Conservation (phyloP, 192 early-diverging fungal species). For the Paraglomus brasilianum region DNA sequence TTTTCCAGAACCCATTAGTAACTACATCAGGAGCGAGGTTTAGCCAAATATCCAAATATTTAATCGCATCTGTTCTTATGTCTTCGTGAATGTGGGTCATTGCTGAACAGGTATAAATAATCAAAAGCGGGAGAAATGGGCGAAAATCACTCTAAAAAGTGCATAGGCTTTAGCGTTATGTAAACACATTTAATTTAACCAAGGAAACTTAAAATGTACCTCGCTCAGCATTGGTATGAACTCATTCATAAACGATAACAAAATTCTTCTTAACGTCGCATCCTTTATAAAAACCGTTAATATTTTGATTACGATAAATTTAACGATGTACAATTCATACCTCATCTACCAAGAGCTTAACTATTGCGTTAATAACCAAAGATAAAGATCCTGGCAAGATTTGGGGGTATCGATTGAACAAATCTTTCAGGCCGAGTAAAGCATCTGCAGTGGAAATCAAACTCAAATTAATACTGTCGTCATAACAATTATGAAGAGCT, state of each 20-base stretch:
- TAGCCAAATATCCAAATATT: slow-evolving; percentile 74
- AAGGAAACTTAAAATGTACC: slow-evolving; percentile 24
- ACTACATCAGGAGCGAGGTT: slow-evolving; percentile 61
- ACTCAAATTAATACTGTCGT: background rate
- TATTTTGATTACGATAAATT: too few relatives aligned
- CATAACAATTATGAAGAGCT: background rate
- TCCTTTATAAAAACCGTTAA: slow-evolving; percentile 41
- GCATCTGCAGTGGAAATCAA: slow-evolving; percentile 42
- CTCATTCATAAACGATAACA: slow-evolving; percentile 38
- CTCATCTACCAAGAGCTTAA: slow-evolving; percentile 53
- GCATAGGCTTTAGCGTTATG: background rate
- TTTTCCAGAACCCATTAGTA: slow-evolving; percentile 63
- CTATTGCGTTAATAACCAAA: slow-evolving; percentile 46
- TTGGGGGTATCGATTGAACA: slow-evolving; percentile 45
- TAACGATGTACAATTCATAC: too few relatives aligned
- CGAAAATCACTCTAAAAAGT: slow-evolving; percentile 53
- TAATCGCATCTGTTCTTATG: slow-evolving; percentile 76
- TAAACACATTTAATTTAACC: background rate
- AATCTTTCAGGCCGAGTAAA: slow-evolving; percentile 46
- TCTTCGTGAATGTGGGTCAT: slow-evolving; percentile 90
- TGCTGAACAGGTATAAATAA: slow-evolving; percentile 80
- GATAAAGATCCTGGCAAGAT: slow-evolving; percentile 46
- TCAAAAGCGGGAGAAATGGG: slow-evolving; percentile 76
- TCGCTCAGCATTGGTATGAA: slow-evolving; percentile 36
- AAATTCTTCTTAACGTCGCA: slow-evolving; percentile 40